Base-by-base conservation (phyloP, 1,284 basidiomycete species). In the Puccinia brachypodii region DNA sequence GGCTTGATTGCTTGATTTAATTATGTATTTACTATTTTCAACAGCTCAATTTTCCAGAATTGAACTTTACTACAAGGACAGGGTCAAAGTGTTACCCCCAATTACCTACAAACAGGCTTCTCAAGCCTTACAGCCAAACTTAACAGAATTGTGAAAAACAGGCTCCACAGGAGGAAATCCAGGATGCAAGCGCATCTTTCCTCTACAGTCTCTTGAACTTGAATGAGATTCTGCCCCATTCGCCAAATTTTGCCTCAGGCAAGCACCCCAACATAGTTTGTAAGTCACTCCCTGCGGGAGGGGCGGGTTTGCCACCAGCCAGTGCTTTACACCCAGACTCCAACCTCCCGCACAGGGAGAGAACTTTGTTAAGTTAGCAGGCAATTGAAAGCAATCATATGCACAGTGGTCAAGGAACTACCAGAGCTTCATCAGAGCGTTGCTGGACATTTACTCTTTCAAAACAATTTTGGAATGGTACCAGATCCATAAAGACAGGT, bases 301-400 rank as follows among this genome's bases (percentile, higher is more conserved):
- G 33, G 25, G 25, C 25, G n/a, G n/a, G n/a, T n/a, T n/a, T n/a
- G n/a, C n/a, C n/a, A n/a, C n/a, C n/a, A n/a, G n/a, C 11, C 47
- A 50, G 11, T 50, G 47, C 47, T 50, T 22, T 11, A 11, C 47
- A 50, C 47, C 22, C 47, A 50, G 22, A 50, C 47, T 50, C 47
- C 11, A 50, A 11, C 22, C 47, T 11, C 47, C 11, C 47, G 11
- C 22, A 22, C 47, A 50, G 11, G 11, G 11, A 50, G 11, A 50
- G 47, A 22, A 50, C 47, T 62, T 62, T 22, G 60, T 62, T 62
- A 62, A 62, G 60, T 62, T 62, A 62, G 60, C 50, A n/a, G n/a
- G n/a, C n/a, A n/a, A n/a, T n/a, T n/a, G n/a, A n/a, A n/a, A n/a
- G n/a, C n/a, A n/a, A n/a, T n/a, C n/a, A n/a, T n/a, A n/a, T n/a